Conservation (phyloP, 805 yeast species). For the Metschnikowia baotianmanensis region DNA sequence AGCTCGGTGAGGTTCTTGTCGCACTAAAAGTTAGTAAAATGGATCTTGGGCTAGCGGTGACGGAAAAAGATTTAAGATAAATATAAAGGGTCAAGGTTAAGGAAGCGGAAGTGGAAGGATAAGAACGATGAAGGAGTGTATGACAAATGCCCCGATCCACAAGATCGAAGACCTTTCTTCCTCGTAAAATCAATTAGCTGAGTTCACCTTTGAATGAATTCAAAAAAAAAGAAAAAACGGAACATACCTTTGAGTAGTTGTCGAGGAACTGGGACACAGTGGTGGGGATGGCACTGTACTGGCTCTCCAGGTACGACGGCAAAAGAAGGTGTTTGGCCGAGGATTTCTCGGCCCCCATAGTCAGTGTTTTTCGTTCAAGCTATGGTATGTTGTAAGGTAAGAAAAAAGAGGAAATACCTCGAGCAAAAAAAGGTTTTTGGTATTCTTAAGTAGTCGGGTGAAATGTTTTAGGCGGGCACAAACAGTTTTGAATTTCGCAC, state of each 20-base stretch:
- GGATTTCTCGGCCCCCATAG: slow-evolving; percentile 5
- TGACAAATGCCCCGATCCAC: too few species aligned
- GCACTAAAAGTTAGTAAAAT: slow-evolving; percentile 32
- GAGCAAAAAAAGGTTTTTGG: neutral
- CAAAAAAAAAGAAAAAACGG: too few species aligned
- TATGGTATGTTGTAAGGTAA: neutral
- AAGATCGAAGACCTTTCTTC: too few species aligned
- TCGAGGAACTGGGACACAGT: slow-evolving; percentile 56
- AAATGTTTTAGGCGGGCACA: neutral
- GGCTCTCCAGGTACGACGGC: slow-evolving; percentile 3
- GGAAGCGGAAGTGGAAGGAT: too few species aligned
- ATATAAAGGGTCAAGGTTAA: too few species aligned
- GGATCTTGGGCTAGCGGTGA: too few species aligned
- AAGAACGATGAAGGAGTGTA: too few species aligned
- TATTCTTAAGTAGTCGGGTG: neutral
- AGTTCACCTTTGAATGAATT: neutral
- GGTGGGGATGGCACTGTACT: slow-evolving; percentile 19
- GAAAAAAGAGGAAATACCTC: too few species aligned
- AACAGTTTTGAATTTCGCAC: too few species aligned
- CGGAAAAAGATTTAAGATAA: too few species aligned
- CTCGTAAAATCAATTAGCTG: neutral
- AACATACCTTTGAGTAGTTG: slow-evolving; percentile 44
- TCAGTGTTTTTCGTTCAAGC: neutral
- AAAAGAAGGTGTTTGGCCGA: slow-evolving; percentile 1
- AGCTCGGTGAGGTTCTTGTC: slow-evolving; percentile 55